Evolutionary conservation across 768 basidiomycete species (phyloP).

Genomic region (Candolleomyces efflorescens): DNA sequence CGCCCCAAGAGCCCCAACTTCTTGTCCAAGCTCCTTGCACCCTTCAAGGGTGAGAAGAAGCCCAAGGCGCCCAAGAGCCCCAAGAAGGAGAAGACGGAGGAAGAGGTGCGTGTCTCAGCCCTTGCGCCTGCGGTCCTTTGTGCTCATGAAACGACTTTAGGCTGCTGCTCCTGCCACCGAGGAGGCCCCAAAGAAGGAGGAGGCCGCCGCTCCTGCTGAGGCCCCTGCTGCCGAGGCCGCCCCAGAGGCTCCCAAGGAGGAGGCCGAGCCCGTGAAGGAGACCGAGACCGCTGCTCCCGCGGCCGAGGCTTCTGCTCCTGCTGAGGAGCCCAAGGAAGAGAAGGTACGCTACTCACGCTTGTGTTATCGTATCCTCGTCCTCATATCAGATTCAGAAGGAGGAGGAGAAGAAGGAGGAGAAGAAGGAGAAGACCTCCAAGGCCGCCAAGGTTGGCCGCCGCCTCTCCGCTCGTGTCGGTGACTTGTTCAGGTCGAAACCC

Average conservation of each 20-base stretch:
- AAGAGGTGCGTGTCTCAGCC: constrained; percentile 45
- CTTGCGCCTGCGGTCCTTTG: not conserved
- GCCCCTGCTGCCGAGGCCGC: constrained; percentile 19
- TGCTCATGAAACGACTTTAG: not conserved
- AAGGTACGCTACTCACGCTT: constrained; percentile 35
- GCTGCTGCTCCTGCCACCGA: constrained; percentile 41
- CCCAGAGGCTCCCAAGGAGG: constrained; percentile 30
- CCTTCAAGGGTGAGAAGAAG: constrained; percentile 76
- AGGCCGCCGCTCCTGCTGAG: constrained; percentile 38
- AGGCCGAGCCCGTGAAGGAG: constrained; percentile 68
- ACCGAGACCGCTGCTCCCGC: constrained; percentile 39
- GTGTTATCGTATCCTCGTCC: not conserved
- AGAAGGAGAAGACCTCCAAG: constrained; percentile 44
- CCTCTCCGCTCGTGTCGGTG: constrained; percentile 76
- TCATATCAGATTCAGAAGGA: constrained; percentile 29
- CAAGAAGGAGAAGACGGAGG: constrained; percentile 82
- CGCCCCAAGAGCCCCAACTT: constrained; percentile 77
- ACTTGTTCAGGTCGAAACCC: constrained; percentile 76
- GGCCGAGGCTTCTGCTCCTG: constrained; percentile 41
- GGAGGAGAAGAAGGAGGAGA: constrained; percentile 45
- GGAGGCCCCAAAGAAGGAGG: constrained; percentile 16
- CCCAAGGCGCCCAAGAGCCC: constrained; percentile 67
- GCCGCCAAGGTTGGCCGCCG: constrained; percentile 72
- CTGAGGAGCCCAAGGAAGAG: constrained; percentile 54
- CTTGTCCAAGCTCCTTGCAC: constrained; percentile 72